These are phyloP conservation scores for Patellaria atrata DNA, from an alignment of 495 filamentous ascomycete genomes.

Conservation along the genomic window DNA sequence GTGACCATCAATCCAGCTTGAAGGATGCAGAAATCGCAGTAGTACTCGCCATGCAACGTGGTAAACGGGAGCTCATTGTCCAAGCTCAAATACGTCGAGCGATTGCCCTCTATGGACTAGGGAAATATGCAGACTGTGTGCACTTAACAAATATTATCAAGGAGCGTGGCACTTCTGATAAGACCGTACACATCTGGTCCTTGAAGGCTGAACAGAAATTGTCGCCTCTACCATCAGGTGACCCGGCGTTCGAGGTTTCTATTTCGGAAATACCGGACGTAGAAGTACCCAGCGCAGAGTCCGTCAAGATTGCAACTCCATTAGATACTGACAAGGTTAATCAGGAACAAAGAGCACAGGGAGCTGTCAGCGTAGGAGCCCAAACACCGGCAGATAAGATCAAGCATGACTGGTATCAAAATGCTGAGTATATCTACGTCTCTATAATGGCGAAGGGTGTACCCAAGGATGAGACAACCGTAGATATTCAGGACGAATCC, in stretches of 20 bases:
- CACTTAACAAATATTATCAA: slow-evolving; percentile 56
- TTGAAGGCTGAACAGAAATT: slow-evolving; percentile 42
- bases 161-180: slow-evolving; percentile 44
- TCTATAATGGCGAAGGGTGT: slow-evolving; percentile 61
- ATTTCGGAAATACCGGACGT: slow-evolving; percentile 50
- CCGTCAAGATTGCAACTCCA: slow-evolving; percentile 23
- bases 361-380: slow-evolving; percentile 10
- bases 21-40: slow-evolving; percentile 70
- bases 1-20: slow-evolving; percentile 45
- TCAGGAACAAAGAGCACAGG: background rate
- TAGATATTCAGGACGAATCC: slow-evolving; percentile 43
- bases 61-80: slow-evolving; percentile 64
- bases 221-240: slow-evolving; percentile 33
- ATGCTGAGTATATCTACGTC: slow-evolving; percentile 45
- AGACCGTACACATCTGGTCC: slow-evolving; percentile 48
- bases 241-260: slow-evolving; percentile 42
- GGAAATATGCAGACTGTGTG: slow-evolving; percentile 59
- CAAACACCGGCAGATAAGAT: slow-evolving; percentile 47
- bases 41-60: slow-evolving; percentile 51
- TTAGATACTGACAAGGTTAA: slow-evolving; percentile 12
- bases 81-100: slow-evolving; percentile 69
- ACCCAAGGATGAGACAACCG: slow-evolving; percentile 42
- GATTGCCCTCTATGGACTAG: slow-evolving; percentile 55
- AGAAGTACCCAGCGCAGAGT: slow-evolving; percentile 30
- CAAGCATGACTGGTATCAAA: slow-evolving; percentile 73